Evolutionary conservation across 1,139 yeast species (phyloP).

Genomic region (Nakaseomyces kungkrabaensis): DNA sequence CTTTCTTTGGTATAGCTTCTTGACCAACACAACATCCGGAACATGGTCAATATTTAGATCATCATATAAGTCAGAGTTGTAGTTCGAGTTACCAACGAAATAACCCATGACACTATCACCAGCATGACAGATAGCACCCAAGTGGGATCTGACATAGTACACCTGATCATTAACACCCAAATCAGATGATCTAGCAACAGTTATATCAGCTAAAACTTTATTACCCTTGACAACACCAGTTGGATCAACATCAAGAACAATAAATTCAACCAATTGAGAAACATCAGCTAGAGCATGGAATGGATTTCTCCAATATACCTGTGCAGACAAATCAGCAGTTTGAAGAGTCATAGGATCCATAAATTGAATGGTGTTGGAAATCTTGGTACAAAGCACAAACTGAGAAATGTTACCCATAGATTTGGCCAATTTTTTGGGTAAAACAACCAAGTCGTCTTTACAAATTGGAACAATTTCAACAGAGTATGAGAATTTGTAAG

Average conservation of each 20-base stretch:
- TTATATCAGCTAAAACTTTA: constrained; percentile 78
- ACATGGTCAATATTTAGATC: constrained; percentile 42
- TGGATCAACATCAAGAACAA: constrained; percentile 89
- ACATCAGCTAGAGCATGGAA: constrained; percentile 71
- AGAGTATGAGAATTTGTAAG: constrained; percentile 84
- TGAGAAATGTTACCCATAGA: constrained; percentile 77
- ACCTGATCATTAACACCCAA: constrained; percentile 76
- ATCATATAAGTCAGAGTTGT: constrained; percentile 82
- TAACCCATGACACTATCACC: constrained; percentile 95
- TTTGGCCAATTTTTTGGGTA: constrained; percentile 78
- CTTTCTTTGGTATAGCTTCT: constrained; percentile 82
- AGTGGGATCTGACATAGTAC: constrained; percentile 74
- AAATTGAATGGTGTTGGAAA: constrained; percentile 75
- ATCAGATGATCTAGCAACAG: constrained; percentile 79
- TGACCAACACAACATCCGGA: constrained; percentile 88
- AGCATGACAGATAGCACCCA: constrained; percentile 89
- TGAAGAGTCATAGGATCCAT: constrained; percentile 78
- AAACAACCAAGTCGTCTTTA: constrained; percentile 87
- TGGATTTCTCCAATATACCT: constrained; percentile 81
- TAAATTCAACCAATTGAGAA: constrained; percentile 73
- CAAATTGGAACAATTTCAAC: constrained; percentile 96
- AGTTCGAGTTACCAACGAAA: constrained; percentile 71
- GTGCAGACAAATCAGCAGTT: constrained; percentile 64
- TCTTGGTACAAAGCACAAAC: constrained; percentile 74
- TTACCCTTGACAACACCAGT: constrained; percentile 78